phyloP scores from a whole-genome alignment of 2,329 filamentous ascomycete species.

The Stachybotrys elegans region DNA sequence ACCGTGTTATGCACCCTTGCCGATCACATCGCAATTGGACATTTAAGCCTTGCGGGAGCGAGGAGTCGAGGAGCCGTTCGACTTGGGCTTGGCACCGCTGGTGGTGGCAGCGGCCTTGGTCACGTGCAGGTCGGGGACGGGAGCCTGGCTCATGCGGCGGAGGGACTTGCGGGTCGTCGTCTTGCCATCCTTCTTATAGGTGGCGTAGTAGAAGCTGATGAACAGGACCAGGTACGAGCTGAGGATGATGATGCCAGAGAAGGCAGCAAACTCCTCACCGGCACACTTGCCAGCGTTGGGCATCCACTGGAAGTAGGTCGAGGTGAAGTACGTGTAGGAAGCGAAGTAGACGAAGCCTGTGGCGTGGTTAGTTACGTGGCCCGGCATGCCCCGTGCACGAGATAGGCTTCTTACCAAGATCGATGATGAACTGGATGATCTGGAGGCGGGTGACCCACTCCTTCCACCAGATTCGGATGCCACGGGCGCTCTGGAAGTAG shows the following conservation, averaged over 20 bases:
- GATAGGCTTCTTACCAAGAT: slow-evolving; percentile 64
- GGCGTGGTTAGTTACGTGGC: slow-evolving; percentile 13
- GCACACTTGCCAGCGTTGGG: slow-evolving; percentile 84
- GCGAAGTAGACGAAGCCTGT: slow-evolving; percentile 96
- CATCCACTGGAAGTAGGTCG: slow-evolving; percentile 79
- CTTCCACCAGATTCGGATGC: slow-evolving; percentile 98
- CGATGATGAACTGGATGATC: slow-evolving; percentile 95
- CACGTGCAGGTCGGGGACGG: slow-evolving; percentile 68
- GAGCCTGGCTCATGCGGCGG: slow-evolving; percentile 59
- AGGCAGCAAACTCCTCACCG: slow-evolving; percentile 93
- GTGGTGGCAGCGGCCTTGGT: slow-evolving; percentile 37
- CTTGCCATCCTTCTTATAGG: slow-evolving; percentile 86
- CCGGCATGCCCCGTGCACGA: too few species aligned
- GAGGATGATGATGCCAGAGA: slow-evolving; percentile 86
- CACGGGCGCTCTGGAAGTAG: slow-evolving; percentile 98
- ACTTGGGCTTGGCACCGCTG: slow-evolving; percentile 48
- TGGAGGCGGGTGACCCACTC: slow-evolving; percentile 98
- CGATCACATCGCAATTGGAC: not conserved
- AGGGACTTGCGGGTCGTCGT: slow-evolving; percentile 72
- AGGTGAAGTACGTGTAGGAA: slow-evolving; percentile 97
- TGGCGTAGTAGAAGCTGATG: slow-evolving; percentile 98
- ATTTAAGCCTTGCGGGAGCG: slow-evolving; percentile 63
- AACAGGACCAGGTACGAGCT: slow-evolving; percentile 96
- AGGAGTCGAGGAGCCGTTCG: slow-evolving; percentile 57
- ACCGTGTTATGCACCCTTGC: too few species aligned